phyloP scores from a whole-genome alignment of 441 rosid genomes.

The Bocquillonia castaneifolia region DNA sequence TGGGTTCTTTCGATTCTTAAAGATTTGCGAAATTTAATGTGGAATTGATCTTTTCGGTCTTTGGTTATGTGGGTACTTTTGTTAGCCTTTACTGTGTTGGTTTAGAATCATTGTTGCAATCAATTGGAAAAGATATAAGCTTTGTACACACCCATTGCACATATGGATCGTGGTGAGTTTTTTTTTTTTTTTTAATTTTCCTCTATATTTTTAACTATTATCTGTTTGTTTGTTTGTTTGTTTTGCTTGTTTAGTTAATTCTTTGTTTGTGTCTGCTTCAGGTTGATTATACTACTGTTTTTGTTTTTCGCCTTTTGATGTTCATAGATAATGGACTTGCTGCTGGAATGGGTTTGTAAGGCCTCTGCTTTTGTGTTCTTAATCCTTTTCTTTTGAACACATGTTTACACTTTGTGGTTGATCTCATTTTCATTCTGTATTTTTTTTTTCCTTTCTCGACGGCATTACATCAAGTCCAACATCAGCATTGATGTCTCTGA shows the following conservation, averaged over 20 bases:
- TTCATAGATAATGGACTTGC: constrained; percentile 94
- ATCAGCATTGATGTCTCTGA: neutral
- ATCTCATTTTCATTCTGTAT: neutral
- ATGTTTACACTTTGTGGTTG: neutral
- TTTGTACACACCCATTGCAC: constrained; percentile 79
- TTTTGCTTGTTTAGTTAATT: neutral
- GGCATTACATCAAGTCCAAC: neutral
- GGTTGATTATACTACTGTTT: constrained; percentile 92
- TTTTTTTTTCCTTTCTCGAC: neutral
- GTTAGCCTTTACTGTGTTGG: constrained; percentile 33
- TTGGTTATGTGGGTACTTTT: neutral
- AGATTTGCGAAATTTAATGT: neutral
- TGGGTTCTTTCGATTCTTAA: neutral
- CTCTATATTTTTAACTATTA: no score
- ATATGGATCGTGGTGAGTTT: constrained; percentile 92
- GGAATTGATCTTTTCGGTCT: no score
- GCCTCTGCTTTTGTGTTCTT: constrained; percentile 16
- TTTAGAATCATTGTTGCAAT: constrained; percentile 75
- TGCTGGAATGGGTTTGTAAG: constrained; percentile 98
- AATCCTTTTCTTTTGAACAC: neutral
- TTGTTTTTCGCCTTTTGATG: constrained; percentile 88
- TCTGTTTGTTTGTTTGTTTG: neutral
- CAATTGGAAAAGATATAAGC: constrained; percentile 77
- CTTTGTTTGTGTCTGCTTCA: constrained; percentile 34
- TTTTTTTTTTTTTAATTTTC: neutral